A percentile compares a stretch with the other conserved stretches of the same genome.
phyloP scores from a whole-genome alignment of 2,329 filamentous ascomycete genomes.

The Coniochaeta hoffmannii region DNA sequence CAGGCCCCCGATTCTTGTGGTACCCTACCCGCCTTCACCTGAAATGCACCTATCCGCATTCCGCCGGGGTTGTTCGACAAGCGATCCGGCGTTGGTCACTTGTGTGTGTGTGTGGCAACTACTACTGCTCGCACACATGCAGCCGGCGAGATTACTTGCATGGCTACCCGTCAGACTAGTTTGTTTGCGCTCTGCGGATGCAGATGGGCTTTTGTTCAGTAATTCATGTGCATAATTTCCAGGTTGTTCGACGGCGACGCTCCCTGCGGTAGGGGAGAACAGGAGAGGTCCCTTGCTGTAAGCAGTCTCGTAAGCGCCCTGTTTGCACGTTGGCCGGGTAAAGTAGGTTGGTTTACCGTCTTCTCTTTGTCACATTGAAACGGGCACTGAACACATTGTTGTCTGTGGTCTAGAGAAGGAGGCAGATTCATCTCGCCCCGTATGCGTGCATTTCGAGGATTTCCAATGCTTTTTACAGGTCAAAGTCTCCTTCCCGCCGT shows the following conservation, averaged over 20 bases:
- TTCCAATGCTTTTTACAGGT: too few species aligned
- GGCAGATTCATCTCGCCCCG: not conserved
- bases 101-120: not conserved
- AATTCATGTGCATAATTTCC: too few species aligned
- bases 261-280: too few species aligned
- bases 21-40: not conserved
- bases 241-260: too few species aligned
- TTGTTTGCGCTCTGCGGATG: not conserved
- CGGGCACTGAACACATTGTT: not conserved
- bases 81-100: not conserved
- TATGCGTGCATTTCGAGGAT: too few species aligned
- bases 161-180: not conserved
- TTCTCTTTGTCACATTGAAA: not conserved
- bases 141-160: slow-evolving; percentile 1
- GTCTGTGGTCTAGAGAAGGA: not conserved
- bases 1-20: not conserved
- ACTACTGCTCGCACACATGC: not conserved
- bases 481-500: too few species aligned
- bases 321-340: not conserved
- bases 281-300: not conserved
- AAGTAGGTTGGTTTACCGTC: not conserved
- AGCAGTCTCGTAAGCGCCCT: not conserved
- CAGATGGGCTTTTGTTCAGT: too few species aligned
- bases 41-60: not conserved
- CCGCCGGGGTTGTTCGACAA: not conserved